Conservation (phyloP, 2,329 filamentous ascomycete genomes). For the Sordariomycetes sp. region DNA sequence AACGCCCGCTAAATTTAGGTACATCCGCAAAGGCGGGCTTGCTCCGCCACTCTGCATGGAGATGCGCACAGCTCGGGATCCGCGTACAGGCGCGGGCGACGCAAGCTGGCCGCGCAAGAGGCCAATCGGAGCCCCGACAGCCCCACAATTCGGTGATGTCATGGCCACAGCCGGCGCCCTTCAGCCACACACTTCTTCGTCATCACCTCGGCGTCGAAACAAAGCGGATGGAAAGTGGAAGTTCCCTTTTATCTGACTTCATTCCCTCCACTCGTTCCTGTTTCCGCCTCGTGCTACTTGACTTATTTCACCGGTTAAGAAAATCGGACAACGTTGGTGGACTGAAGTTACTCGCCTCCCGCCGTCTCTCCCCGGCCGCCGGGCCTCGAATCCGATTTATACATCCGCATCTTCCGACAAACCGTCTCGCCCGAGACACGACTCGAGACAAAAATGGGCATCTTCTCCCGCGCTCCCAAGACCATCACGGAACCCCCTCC, state of each 20-base stretch:
- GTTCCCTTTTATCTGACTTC: not conserved
- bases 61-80: not conserved
- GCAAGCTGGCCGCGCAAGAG: not conserved
- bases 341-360: not conserved
- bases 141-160: not conserved
- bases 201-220: not conserved
- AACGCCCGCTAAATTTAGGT: not conserved
- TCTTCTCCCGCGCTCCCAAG: not conserved
- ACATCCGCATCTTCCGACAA: not conserved
- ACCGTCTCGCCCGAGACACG: not conserved
- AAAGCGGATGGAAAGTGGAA: not conserved
- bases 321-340: not conserved
- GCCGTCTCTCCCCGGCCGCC: not conserved
- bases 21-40: not conserved
- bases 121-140: not conserved
- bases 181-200: not conserved
- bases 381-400: not conserved
- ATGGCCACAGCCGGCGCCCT: not conserved
- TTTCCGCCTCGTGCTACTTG: not conserved
- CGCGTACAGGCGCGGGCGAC: not conserved
- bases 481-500: not conserved
- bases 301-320: not conserved
- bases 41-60: constrained; percentile 1
- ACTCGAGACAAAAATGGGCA: too few species aligned
- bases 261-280: not conserved